Evolutionary conservation across 1,284 basidiomycete genomes (phyloP).

Genomic region (Moesziomyces sp.): DNA sequence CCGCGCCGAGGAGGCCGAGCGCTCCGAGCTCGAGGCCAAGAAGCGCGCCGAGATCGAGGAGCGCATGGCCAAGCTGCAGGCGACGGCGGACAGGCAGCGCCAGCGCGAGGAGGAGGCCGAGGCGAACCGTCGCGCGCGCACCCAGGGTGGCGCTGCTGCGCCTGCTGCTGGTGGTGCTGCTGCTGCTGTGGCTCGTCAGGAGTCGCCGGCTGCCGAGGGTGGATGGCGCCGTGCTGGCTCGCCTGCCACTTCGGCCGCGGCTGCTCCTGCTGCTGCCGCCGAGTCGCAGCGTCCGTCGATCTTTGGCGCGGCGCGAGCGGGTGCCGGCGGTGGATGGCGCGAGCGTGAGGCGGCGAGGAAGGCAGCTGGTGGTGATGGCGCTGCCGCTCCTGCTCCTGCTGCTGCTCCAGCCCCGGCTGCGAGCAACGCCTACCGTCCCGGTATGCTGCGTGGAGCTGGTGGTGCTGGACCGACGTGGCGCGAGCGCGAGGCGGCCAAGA

Average conservation of each 20-base stretch:
- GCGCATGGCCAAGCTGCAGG: conserved; percentile 59
- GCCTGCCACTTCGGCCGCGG: conserved; percentile 17
- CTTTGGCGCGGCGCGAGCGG: conserved; percentile 33
- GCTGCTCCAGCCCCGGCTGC: conserved; percentile 20
- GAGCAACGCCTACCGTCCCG: conserved; percentile 25
- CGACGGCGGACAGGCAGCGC: conserved; percentile 57
- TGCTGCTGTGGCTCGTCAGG: conserved; percentile 14
- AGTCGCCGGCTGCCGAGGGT: conserved; percentile 18
- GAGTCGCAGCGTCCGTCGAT: conserved; percentile 37
- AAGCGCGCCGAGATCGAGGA: conserved; percentile 66
- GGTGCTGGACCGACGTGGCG: conserved; percentile 30
- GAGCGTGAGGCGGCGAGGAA: conserved; percentile 28
- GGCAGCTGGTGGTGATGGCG: conserved; percentile 23
- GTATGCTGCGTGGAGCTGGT: conserved; percentile 35
- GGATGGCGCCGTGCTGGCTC: conserved; percentile 24
- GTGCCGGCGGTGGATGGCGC: conserved; percentile 23
- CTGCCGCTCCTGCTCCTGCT: conserved; percentile 29
- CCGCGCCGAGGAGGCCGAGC: conserved; percentile 57
- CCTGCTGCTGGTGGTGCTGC: conserved; percentile 5
- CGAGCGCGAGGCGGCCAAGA: conserved; percentile 44
- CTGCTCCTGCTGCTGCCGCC: conserved; percentile 13
- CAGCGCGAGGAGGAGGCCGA: conserved; percentile 58
- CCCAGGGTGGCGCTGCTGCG: conserved; percentile 7
- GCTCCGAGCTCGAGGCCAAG: conserved; percentile 63
- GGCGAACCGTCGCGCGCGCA: conserved; percentile 22